Evolutionary conservation across 2,329 filamentous ascomycete species (phyloP).

Genomic region (Byssothecium circinans): DNA sequence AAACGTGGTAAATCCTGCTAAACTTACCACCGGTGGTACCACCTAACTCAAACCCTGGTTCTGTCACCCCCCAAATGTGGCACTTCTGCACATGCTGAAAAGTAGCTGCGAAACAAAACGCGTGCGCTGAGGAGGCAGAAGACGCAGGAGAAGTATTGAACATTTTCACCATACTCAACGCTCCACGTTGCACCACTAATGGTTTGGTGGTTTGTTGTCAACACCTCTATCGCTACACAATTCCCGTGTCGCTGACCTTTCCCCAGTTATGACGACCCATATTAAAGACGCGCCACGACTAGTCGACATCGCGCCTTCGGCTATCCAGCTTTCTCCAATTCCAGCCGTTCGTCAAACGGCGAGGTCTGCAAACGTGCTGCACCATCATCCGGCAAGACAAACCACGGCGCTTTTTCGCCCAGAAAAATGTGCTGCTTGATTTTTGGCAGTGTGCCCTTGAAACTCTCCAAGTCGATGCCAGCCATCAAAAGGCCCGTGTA

Average conservation of each 20-base stretch:
- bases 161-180: not conserved
- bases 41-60: too few species aligned
- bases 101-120: too few species aligned
- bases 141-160: too few species aligned
- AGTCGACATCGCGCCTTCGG: too few species aligned
- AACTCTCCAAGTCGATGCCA: constrained; percentile 47
- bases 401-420: constrained; percentile 42
- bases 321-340: not conserved
- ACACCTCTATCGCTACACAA: not conserved
- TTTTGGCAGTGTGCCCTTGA: constrained; percentile 35
- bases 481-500: constrained; percentile 43
- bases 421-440: constrained; percentile 50
- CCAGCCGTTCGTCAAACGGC: not conserved
- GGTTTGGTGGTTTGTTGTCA: not conserved
- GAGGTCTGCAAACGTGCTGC: constrained; percentile 21
- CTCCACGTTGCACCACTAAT: constrained; percentile 7
- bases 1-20: not conserved
- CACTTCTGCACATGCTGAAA: too few species aligned
- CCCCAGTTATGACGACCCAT: too few species aligned
- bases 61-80: too few species aligned
- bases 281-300: too few species aligned
- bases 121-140: too few species aligned
- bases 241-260: too few species aligned
- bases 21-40: too few species aligned
- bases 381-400: constrained; percentile 32